Evolutionary conservation across 1,139 yeast species (phyloP).

Genomic region (Maudiozyma humilis): DNA sequence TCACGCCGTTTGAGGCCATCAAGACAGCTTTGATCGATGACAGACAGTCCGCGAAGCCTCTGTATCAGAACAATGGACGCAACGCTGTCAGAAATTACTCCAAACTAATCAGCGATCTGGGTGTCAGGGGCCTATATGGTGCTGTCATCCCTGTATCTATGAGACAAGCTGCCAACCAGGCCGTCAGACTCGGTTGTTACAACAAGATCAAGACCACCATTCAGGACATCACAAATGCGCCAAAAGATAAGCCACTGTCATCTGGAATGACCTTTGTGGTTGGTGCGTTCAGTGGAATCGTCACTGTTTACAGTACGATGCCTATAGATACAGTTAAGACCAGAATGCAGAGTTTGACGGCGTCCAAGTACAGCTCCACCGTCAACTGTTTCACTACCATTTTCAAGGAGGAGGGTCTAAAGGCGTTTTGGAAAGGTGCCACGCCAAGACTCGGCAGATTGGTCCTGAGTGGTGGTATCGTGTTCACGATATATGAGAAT

Average conservation of each 20-base stretch:
- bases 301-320: conserved; percentile 94
- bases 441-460: conserved; percentile 92
- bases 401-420: conserved; percentile 80
- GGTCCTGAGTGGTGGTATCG: conserved; percentile 90
- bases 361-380: conserved; percentile 66
- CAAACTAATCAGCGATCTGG: conserved; percentile 60
- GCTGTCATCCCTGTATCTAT: conserved; percentile 89
- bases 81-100: conserved; percentile 36
- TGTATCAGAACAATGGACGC: conserved; percentile 60
- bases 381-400: conserved; percentile 72
- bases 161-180: conserved; percentile 93
- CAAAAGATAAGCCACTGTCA: conserved; percentile 66
- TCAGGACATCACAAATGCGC: conserved; percentile 61
- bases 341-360: conserved; percentile 91
- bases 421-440: conserved; percentile 96
- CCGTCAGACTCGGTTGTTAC: conserved; percentile 88
- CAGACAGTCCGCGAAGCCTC: conserved; percentile 65
- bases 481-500: conserved; percentile 88
- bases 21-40: conserved; percentile 95
- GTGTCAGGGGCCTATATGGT: conserved; percentile 74
- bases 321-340: conserved; percentile 97
- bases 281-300: conserved; percentile 87
- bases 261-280: conserved; percentile 76
- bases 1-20: conserved; percentile 94
- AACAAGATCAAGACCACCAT: conserved; percentile 76